Conservation (phyloP, 306 rosid genomes). For the Inga laurina region DNA sequence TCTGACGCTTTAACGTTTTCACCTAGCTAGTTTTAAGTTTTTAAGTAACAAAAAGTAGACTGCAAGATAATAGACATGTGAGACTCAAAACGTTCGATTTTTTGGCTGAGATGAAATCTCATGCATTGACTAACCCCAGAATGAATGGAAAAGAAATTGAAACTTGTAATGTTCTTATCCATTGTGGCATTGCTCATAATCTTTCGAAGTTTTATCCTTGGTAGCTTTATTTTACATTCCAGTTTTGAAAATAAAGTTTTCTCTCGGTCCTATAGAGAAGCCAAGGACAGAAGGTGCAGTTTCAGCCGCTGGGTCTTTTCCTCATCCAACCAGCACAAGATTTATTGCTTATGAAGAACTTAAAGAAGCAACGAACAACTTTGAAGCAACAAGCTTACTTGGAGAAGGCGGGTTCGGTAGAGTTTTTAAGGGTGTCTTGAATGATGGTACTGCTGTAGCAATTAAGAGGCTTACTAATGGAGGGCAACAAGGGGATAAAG, state of each 20-base stretch:
- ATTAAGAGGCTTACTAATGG: slow-evolving; percentile 93
- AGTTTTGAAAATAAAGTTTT: not conserved
- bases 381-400: slow-evolving; percentile 73
- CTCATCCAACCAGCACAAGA: slow-evolving; percentile 92
- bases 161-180: slow-evolving; percentile 10
- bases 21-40: slow-evolving; percentile 1
- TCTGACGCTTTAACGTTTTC: slow-evolving; percentile 21
- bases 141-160: slow-evolving; percentile 1
- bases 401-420: slow-evolving; percentile 98
- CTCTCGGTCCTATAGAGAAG: slow-evolving; percentile 57
- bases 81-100: slow-evolving; percentile 6
- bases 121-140: slow-evolving; percentile 3
- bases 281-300: slow-evolving; percentile 48
- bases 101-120: slow-evolving; percentile 4
- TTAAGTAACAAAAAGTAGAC: slow-evolving; percentile 3
- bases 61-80: slow-evolving; percentile 5
- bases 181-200: not conserved
- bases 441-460: slow-evolving; percentile 95
- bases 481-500: slow-evolving; percentile 95
- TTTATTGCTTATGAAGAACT: slow-evolving; percentile 94
- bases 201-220: not conserved
- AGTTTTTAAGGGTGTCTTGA: slow-evolving; percentile 89
- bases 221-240: slow-evolving; percentile 16
- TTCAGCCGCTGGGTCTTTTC: slow-evolving; percentile 61
- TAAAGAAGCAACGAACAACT: slow-evolving; percentile 92